Evolutionary conservation across 257 asterid genomes (phyloP).

Genomic region (Mentha longifolia): DNA sequence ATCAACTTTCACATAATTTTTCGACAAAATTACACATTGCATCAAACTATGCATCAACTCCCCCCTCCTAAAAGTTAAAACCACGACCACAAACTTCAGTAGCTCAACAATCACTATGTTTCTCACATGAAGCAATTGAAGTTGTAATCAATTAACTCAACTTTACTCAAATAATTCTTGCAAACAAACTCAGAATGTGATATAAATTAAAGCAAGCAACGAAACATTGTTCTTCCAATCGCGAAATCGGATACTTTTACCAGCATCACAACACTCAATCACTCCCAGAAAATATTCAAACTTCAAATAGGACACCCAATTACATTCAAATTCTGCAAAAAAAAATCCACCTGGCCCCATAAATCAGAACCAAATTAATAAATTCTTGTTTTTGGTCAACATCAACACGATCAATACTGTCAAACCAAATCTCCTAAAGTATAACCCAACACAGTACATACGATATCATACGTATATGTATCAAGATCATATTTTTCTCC

Average conservation of each 20-base stretch:
- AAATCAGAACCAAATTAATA: neutral
- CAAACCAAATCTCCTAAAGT: neutral
- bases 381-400: neutral
- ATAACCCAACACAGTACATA: neutral
- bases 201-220: neutral
- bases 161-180: conserved; percentile 11
- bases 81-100: neutral
- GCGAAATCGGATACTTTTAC: neutral
- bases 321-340: neutral
- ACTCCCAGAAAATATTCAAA: conserved; percentile 4
- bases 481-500: neutral
- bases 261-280: neutral
- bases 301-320: neutral
- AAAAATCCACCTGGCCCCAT: neutral
- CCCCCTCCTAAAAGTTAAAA: neutral
- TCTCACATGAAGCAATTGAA: neutral
- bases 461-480: neutral
- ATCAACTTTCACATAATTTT: neutral
- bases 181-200: neutral
- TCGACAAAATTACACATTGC: neutral
- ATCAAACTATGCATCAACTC: neutral
- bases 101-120: neutral
- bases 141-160: neutral
- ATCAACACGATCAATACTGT: conserved; percentile 23
- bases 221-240: neutral